A percentile compares a stretch with the other conserved stretches of the same genome.
Conservation (phyloP, 1,284 basidiomycete genomes). For the Sporisorium iseilematis-ciliati region DNA sequence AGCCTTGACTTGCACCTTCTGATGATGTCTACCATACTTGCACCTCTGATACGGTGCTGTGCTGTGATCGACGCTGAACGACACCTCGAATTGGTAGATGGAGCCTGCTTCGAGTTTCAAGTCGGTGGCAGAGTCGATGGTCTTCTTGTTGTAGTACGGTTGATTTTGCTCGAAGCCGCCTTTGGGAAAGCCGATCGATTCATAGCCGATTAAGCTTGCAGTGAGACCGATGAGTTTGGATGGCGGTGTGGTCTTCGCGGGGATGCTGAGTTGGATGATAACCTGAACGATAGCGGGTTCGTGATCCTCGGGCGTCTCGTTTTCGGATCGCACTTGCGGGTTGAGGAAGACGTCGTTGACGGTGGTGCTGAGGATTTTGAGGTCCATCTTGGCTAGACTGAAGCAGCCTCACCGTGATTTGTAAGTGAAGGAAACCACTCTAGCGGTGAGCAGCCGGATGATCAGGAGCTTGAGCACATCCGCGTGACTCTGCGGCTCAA, state of each 20-base stretch:
- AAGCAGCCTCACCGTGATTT: background rate
- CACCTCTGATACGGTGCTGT: conserved; percentile 52
- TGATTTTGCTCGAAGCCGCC: conserved; percentile 56
- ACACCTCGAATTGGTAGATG: conserved; percentile 49
- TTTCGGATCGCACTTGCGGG: conserved; percentile 35
- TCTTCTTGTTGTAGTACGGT: conserved; percentile 50
- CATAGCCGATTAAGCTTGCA: conserved; percentile 45
- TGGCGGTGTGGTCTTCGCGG: conserved; percentile 31
- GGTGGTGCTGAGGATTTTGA: conserved; percentile 55
- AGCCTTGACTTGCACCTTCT: conserved; percentile 50
- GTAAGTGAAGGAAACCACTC: no score
- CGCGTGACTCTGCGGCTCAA: no score
- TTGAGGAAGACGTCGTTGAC: conserved; percentile 50
- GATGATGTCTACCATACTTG: conserved; percentile 52
- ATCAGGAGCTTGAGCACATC: no score
- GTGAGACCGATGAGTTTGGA: conserved; percentile 39
- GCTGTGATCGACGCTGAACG: conserved; percentile 49
- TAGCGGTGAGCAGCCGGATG: no score
- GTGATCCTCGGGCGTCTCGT: conserved; percentile 35
- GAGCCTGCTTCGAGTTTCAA: conserved; percentile 46
- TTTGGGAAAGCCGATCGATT: conserved; percentile 48
- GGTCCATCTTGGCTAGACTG: conserved; percentile 31
- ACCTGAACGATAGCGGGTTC: conserved; percentile 45
- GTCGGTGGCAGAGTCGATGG: conserved; percentile 42
- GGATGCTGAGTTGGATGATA: conserved; percentile 51